Evolutionary conservation across 2,329 filamentous ascomycete species (phyloP).

Genomic region (Calonectria multiphialidica): DNA sequence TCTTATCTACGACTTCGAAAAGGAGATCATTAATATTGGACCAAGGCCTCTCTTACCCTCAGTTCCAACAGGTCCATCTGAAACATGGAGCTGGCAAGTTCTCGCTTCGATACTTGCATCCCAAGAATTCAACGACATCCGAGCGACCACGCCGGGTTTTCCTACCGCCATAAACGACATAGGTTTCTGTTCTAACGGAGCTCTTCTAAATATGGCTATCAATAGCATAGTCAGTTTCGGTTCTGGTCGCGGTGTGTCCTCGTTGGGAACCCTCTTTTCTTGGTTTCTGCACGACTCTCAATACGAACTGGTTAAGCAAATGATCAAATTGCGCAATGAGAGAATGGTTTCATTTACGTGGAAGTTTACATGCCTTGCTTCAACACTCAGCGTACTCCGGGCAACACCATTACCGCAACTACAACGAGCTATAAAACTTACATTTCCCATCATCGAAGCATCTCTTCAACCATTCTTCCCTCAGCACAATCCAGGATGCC

Average conservation of each 20-base stretch:
- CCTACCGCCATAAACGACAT: not conserved
- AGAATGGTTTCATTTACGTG: not conserved
- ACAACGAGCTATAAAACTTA: not conserved
- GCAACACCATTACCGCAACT: not conserved
- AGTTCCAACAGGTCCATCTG: not conserved
- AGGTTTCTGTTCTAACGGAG: not conserved
- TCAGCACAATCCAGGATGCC: not conserved
- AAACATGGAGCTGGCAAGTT: not conserved
- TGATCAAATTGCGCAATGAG: not conserved
- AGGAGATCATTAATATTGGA: not conserved
- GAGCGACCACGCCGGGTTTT: not conserved
- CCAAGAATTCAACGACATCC: not conserved
- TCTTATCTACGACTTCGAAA: not conserved
- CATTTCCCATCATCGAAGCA: not conserved
- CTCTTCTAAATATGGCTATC: not conserved
- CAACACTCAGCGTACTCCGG: not conserved
- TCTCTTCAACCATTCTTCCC: not conserved
- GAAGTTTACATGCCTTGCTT: not conserved
- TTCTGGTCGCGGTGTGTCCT: not conserved
- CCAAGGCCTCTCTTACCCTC: not conserved
- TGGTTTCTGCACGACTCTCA: not conserved
- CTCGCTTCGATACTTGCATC: not conserved
- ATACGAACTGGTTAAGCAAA: not conserved
- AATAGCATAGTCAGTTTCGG: not conserved
- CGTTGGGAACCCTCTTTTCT: not conserved